A percentile compares a stretch with the other conserved stretches of the same genome.
Evolutionary conservation across 2,329 filamentous ascomycete species (phyloP).

Genomic region (Phyllosticta paracitricarpa): DNA sequence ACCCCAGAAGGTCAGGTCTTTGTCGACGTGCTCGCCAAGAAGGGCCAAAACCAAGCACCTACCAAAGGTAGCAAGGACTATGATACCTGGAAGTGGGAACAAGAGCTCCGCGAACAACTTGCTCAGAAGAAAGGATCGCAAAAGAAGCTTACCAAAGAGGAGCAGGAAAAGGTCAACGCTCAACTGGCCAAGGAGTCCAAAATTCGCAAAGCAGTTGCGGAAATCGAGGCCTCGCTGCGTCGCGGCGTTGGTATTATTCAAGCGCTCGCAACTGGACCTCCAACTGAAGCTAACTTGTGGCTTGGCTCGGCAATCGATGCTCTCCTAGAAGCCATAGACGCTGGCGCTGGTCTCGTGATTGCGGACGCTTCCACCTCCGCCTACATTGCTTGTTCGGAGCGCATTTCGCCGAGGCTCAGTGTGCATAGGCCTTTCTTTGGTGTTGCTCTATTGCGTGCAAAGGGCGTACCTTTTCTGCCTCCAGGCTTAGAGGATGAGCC

Average conservation of each 20-base stretch:
- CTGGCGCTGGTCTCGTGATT: conserved; percentile 71
- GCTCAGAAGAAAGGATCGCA: conserved; percentile 87
- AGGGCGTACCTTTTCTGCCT: conserved; percentile 63
- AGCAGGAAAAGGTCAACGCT: conserved; percentile 80
- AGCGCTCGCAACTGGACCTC: conserved; percentile 73
- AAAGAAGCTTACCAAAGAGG: conserved; percentile 83
- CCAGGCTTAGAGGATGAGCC: conserved; percentile 66
- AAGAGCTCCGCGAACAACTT: conserved; percentile 75
- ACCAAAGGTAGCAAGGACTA: conserved; percentile 94
- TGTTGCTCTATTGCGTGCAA: conserved; percentile 71
- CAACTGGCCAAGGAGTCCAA: conserved; percentile 79
- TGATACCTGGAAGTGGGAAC: conserved; percentile 93
- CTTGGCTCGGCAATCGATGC: conserved; percentile 70
- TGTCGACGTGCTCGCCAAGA: conserved; percentile 82
- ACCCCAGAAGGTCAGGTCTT: conserved; percentile 83
- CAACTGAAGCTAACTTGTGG: conserved; percentile 83
- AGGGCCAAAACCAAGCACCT: conserved; percentile 53
- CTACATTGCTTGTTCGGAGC: conserved; percentile 70
- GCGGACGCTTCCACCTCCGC: conserved; percentile 69
- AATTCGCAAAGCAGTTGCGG: conserved; percentile 64
- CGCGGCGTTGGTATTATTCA: conserved; percentile 80
- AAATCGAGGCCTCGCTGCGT: conserved; percentile 59
- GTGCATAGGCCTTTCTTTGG: conserved; percentile 73
- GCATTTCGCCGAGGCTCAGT: conserved; percentile 64
- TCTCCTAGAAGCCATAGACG: conserved; percentile 64